Evolutionary conservation across 768 basidiomycete genomes (phyloP), one percentile per base, ranked within the genome.

Genomic region (Lanmaoa rubissima): DNA sequence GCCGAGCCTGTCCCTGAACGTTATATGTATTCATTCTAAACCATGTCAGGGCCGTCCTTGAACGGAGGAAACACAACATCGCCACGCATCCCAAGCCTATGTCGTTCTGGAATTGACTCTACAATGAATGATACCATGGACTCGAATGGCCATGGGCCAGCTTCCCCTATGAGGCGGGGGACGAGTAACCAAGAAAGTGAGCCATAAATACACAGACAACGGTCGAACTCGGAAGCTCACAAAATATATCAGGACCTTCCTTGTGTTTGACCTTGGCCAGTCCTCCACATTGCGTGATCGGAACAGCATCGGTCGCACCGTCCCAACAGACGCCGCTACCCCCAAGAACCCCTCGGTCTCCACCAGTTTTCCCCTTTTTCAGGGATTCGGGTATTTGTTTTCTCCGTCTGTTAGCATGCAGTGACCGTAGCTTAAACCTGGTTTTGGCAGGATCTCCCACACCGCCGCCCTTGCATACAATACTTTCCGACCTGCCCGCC

Each of bases 401-500:
- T 31, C 11, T 12, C n/a, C 47, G 8, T 26, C 13, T 11, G 8
- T 35, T 21, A 9, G 17, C 2, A 10, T 19, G 9, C 5, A 12
- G 7, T 41, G 1, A 24, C 35, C 11, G 19, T 16, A 19, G 1
- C 35, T 32, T 36, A 14, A 42, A 9, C 17, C 19, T 36, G 9
- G 1, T 24, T 42, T 44, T 14, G 38, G 5, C 55, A 63, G 57
- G 51, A 49, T 24, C 55, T n/a, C 39, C 26, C 2, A 65, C 69
- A 11, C 54, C 57, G 4, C 71, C 78, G 9, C 71, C 82, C 1
- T 59, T 86, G 12, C 74, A 70, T 38, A 75, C 78, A 13, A 71
- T 89, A 19, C 67, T 88, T 12, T 73, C 79, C 4, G 69, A 78
- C 13, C 75, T 94, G 13, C 78, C 84, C 12, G 76, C 83, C 0